Base-by-base conservation (phyloP, 2,329 filamentous ascomycete species). In the Alternaria brassicicola region DNA sequence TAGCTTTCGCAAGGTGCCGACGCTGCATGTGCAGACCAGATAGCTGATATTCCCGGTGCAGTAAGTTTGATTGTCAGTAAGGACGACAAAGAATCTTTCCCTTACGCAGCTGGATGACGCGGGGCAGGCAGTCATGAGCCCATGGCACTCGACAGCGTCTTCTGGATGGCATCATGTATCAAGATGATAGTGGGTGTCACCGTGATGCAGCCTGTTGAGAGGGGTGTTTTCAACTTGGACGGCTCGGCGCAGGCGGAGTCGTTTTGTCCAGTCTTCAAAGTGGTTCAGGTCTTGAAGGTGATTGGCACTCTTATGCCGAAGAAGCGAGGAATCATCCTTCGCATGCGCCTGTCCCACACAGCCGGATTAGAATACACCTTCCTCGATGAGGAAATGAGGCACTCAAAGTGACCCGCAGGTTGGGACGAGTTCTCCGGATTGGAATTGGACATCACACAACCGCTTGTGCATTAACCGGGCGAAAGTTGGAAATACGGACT, bases 361-460 rank as follows among this genome's bases (percentile, higher is more conserved):
- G 53, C 46, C 23, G 53, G 36, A 23, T 39, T 56, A 45, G 53
- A 25, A 36, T 41, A 51, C 26, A 36, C 38, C 38, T 56, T 55
- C 21, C 26, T 23, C 12, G 19, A 51, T 33, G 33, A 42, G 38
- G 35, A 23, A 10, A 26, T 15, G 17, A 42, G 46, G 13, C 15
- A 38, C 7, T 31, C 17, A 6, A 17, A 6, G 33, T 30, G 28
- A 51, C 53, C 53, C 39, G 17, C 7, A 15, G 48, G 53, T 9
- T 31, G 23, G 25, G 53, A 38, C 46, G 38, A 56, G 10, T 38
- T 38, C 17, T 38, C 35, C 5, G 35, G 35, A 4, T 6, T 38
- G 8, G 35, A 38, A 5, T 38, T 21, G 9, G 35, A 38, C 17
- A 38, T 38, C 35, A 38, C 12, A 9, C 35, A 38, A n/a, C 35